Conservation (phyloP, 2,329 filamentous ascomycete species). For the Pseudogymnoascus sp. region DNA sequence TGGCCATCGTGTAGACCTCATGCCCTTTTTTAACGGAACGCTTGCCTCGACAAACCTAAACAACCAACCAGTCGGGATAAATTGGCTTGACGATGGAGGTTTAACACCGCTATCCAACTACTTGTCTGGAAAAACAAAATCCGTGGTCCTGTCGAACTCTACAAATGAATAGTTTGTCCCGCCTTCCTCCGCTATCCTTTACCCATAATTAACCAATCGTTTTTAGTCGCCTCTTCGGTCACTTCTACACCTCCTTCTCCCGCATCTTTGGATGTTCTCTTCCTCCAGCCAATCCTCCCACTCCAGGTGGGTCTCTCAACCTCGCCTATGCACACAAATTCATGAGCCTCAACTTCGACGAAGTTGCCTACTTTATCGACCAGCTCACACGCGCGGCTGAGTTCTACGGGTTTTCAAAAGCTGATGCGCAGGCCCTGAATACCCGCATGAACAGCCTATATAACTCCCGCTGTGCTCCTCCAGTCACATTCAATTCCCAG, state of each 20-base stretch:
- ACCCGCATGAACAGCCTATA: constrained; percentile 25
- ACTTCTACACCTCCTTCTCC: constrained; percentile 28
- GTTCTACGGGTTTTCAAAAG: constrained; percentile 26
- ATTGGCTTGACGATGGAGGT: constrained; percentile 30
- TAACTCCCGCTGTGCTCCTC: constrained; percentile 26
- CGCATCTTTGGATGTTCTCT: constrained; percentile 25
- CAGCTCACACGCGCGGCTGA: constrained; percentile 24
- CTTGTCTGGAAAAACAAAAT: constrained; percentile 22
- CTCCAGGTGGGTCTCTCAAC: constrained; percentile 18
- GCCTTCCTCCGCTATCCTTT: not conserved
- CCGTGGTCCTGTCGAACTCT: constrained; percentile 19
- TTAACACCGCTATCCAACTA: constrained; percentile 22
- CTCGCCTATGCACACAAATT: constrained; percentile 30
- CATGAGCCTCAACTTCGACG: constrained; percentile 27
- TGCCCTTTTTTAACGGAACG: constrained; percentile 29
- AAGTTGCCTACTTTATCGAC: constrained; percentile 29
- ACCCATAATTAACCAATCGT: not conserved
- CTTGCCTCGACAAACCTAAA: constrained; percentile 27
- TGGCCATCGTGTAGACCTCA: constrained; percentile 22
- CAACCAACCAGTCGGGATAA: constrained; percentile 21
- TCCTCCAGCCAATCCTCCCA: constrained; percentile 17
- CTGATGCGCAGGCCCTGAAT: constrained; percentile 22
- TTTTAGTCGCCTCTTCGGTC: constrained; percentile 25
- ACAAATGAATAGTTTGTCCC: constrained; percentile 28
- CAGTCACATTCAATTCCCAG: constrained; percentile 9